These are phyloP conservation scores for Aplosporella prunicola DNA, from an alignment of 2,329 filamentous ascomycete species.

Conservation along the genomic window DNA sequence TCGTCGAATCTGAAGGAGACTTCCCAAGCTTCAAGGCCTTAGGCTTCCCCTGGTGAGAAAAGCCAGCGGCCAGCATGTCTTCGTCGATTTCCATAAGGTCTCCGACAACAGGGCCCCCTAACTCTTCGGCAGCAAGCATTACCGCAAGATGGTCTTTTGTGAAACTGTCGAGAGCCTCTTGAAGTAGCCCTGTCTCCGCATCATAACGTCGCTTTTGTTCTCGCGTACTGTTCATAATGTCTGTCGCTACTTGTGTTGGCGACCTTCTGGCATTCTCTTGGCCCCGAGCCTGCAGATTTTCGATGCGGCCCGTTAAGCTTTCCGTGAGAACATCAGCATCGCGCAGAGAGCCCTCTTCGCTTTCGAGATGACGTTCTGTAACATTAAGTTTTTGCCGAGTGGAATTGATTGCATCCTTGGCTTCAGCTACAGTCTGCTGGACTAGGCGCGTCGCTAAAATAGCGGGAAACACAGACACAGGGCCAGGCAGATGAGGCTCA, in stretches of 20 bases:
- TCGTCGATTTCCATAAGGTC: constrained; percentile 58
- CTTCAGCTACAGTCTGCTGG: constrained; percentile 54
- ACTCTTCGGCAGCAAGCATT: constrained; percentile 73
- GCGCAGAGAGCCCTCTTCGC: constrained; percentile 37
- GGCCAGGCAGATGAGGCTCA: constrained; percentile 55
- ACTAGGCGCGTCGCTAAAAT: constrained; percentile 62
- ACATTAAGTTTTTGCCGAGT: constrained; percentile 31
- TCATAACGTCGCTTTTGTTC: constrained; percentile 52
- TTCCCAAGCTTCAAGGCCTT: constrained; percentile 30
- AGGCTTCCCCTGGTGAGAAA: constrained; percentile 41
- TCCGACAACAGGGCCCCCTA: constrained; percentile 74
- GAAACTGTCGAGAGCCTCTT: constrained; percentile 58
- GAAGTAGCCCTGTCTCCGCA: constrained; percentile 49
- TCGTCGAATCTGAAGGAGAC: constrained; percentile 22
- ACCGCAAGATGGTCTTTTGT: constrained; percentile 60
- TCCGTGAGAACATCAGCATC: constrained; percentile 39
- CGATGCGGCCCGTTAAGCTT: constrained; percentile 49
- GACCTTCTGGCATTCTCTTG: constrained; percentile 49
- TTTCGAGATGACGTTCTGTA: constrained; percentile 31
- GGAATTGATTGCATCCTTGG: constrained; percentile 47
- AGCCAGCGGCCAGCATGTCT: constrained; percentile 43
- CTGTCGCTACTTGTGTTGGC: constrained; percentile 51
- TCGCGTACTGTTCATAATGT: constrained; percentile 53
- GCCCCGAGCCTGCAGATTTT: constrained; percentile 48
- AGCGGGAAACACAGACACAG: constrained; percentile 58